These are phyloP conservation scores for Magnusiomyces paraingens DNA, from an alignment of 1,139 yeast species.

Conservation along the genomic window DNA sequence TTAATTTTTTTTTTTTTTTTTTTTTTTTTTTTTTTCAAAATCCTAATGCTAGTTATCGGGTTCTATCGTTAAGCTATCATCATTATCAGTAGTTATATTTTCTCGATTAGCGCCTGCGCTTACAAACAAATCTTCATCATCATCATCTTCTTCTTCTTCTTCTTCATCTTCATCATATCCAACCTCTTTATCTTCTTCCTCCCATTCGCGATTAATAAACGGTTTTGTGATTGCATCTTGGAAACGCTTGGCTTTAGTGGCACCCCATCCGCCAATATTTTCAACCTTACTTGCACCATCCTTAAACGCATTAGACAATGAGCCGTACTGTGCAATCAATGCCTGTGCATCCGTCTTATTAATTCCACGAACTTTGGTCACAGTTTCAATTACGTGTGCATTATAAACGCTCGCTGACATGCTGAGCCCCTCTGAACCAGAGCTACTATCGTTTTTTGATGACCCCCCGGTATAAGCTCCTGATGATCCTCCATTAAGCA, in stretches of 20 bases:
- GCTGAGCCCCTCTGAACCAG: conserved; percentile 37
- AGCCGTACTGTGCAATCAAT: conserved; percentile 47
- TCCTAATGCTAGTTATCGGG: no score
- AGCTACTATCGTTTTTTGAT: not conserved
- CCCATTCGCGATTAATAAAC: conserved; percentile 37
- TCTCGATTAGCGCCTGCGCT: no score
- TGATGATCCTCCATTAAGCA: not conserved
- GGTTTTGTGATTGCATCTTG: conserved; percentile 46
- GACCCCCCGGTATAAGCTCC: conserved; percentile 1
- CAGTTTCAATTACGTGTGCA: conserved; percentile 45
- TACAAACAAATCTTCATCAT: no score
- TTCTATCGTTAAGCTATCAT: no score
- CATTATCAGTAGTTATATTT: no score
- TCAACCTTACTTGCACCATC: conserved; percentile 33
- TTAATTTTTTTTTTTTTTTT: no score
- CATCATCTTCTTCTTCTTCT: no score
- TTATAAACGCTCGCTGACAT: conserved; percentile 45
- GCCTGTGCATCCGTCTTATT: conserved; percentile 57
- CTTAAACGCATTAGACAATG: conserved; percentile 44
- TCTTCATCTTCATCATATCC: no score
- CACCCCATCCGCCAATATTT: conserved; percentile 50
- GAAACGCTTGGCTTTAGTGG: conserved; percentile 44
- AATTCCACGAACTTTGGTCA: conserved; percentile 48
- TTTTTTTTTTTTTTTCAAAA: no score
- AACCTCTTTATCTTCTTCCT: not conserved